Base-by-base conservation (phyloP, 257 asterid species). In the Fraxinus quadrangulata region DNA sequence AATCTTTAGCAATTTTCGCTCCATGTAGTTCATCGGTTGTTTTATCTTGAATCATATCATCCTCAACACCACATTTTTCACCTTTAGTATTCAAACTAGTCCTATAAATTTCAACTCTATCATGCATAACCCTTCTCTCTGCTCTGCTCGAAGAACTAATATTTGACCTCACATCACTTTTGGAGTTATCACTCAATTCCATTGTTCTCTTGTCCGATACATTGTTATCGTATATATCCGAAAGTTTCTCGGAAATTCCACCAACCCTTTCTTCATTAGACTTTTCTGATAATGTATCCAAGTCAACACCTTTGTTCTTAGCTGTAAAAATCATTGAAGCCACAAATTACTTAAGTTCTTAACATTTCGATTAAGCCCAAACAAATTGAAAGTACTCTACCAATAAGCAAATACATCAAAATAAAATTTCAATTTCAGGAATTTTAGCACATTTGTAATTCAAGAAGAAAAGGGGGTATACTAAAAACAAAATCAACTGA, bases 141-240 rank as follows among this genome's bases (percentile, higher is more conserved):
- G 75, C 87, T 74, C 87, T 86, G 61, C 88, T 83, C 28, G 91
- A 89, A 37, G 93, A 81, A 79, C 88, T 83, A 75, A 75, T 67
- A 81, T 33, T 88, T 30, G 97, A 89, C 79, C 89, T 87, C 26
- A 74, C 88, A 81, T 89, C 97, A 59, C 84, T 81, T 63, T 87
- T 91, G 10, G 90, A 87, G 49, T 82, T 89, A 82, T 89, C 91
- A 70, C 84, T 81, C 79, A 75, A 37, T 67, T 84, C 87, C 82
- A 71, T 67, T 78, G 36, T 83, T 83, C 79, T 81, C 59, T 85
- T 81, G 66, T 79, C 88, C 14, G 86, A 84, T 70, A 77, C 72
- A 40, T 75, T 81, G 77, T 83, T 84, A 74, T 83, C 84, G 70
- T 81, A 83, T 73, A 84, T 89, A 82, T 85, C 88, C 66, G 87